Percentiles rank a stretch among this genome's conserved stretches.
phyloP scores from a whole-genome alignment of 768 basidiomycete genomes.

The Calvatia gigantea region DNA sequence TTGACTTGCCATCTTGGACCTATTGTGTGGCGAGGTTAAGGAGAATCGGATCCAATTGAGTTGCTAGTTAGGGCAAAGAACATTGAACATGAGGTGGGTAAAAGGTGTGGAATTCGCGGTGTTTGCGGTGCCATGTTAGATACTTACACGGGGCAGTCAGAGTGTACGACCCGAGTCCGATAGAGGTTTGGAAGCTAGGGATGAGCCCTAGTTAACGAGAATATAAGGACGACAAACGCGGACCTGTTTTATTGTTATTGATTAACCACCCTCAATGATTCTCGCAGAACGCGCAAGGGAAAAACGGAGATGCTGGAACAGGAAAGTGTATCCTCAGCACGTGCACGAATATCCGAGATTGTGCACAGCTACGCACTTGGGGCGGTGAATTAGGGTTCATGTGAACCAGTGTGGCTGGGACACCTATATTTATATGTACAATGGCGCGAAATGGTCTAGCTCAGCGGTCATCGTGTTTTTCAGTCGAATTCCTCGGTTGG shows the following conservation, averaged over 20 bases:
- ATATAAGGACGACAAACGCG: not conserved
- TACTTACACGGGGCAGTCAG: not conserved
- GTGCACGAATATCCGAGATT: no score
- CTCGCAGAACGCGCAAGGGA: not conserved
- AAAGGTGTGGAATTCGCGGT: not conserved
- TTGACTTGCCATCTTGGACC: not conserved
- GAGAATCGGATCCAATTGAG: not conserved
- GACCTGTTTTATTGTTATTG: not conserved
- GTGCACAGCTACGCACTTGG: no score
- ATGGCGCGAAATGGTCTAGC: no score
- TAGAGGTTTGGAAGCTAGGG: not conserved
- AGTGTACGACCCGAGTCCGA: not conserved
- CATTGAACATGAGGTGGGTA: not conserved
- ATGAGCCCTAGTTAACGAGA: not conserved
- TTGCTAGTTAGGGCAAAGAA: not conserved
- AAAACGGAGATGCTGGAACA: not conserved
- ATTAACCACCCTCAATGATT: not conserved
- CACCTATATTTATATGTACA: no score
- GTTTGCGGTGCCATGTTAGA: not conserved
- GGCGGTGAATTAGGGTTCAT: no score
- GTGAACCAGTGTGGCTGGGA: no score
- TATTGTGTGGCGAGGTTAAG: not conserved
- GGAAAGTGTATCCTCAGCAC: not conserved
- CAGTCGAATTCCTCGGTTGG: no score
- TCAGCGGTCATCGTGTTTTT: no score